Evolutionary conservation across 176 grass and related monocot genomes (phyloP).

Genomic region (Bothriochloa decipiens): DNA sequence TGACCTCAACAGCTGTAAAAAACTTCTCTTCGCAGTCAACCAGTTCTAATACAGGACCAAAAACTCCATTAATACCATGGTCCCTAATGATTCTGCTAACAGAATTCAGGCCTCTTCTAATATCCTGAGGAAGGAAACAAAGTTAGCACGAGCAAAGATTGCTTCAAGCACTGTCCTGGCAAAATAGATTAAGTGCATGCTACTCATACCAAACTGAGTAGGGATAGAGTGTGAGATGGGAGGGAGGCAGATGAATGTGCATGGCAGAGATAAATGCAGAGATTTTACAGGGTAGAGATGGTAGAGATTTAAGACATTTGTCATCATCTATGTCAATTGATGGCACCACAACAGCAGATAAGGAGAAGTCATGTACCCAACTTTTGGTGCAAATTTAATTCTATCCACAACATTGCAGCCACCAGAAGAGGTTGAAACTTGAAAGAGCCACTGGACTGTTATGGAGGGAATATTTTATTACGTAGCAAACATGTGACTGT

Average conservation of each 20-base stretch:
- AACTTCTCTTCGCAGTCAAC: slow-evolving; percentile 96
- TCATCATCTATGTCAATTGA: slow-evolving; percentile 14
- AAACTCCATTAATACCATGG: slow-evolving; percentile 78
- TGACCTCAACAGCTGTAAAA: slow-evolving; percentile 99
- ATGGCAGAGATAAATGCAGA: neutral
- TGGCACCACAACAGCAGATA: neutral
- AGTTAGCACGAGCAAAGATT: slow-evolving; percentile 27
- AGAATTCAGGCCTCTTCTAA: slow-evolving; percentile 94
- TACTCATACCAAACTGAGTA: neutral
- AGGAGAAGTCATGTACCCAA: neutral
- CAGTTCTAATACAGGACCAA: slow-evolving; percentile 93
- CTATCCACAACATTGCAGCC: slow-evolving; percentile 6
- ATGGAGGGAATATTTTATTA: neutral
- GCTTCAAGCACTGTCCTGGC: slow-evolving; percentile 15
- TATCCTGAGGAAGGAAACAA: slow-evolving; percentile 68
- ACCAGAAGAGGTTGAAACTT: neutral
- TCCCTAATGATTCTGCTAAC: slow-evolving; percentile 89
- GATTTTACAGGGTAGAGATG: slow-evolving; percentile 3
- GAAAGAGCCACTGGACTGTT: slow-evolving; percentile 7
- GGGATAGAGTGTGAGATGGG: neutral
- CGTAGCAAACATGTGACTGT: neutral
- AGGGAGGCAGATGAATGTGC: neutral
- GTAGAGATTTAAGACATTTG: neutral
- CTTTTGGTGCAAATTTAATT: neutral
- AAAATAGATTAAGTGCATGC: slow-evolving; percentile 20